phyloP scores from a whole-genome alignment of 768 basidiomycete species.

The Boletus fagicola region DNA sequence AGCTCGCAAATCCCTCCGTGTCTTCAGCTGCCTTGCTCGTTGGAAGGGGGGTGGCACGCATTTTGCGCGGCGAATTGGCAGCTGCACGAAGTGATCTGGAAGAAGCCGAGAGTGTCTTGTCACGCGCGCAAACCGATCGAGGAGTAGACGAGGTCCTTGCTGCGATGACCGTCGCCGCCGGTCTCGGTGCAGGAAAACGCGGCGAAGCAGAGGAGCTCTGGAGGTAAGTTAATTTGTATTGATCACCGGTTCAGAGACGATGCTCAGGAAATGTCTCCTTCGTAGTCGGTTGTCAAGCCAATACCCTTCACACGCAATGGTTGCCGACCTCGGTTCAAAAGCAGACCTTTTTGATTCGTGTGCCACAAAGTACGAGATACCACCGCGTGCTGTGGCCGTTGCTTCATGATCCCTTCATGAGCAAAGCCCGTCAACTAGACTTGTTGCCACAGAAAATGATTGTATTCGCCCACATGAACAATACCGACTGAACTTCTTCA shows the following conservation, averaged over 20 bases:
- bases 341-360: conserved; percentile 61
- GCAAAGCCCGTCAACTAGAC: neutral
- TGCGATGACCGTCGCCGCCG: conserved; percentile 61
- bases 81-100: conserved; percentile 82
- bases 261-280: conserved; percentile 6
- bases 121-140: conserved; percentile 40
- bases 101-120: conserved; percentile 50
- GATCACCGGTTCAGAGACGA: neutral
- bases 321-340: conserved; percentile 59
- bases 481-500: neutral
- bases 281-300: conserved; percentile 44
- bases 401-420: conserved; percentile 5
- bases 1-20: conserved; percentile 76
- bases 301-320: conserved; percentile 68
- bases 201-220: conserved; percentile 65
- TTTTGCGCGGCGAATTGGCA: conserved; percentile 70
- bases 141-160: conserved; percentile 65
- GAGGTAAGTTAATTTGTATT: conserved; percentile 47
- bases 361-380: conserved; percentile 59
- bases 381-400: conserved; percentile 43
- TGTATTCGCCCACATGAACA: neutral
- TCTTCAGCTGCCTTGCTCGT: conserved; percentile 72
- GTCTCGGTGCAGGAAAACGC: conserved; percentile 56
- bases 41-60: conserved; percentile 74
- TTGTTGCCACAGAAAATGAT: conserved; percentile 1